Evolutionary conservation across 371 early-diverging fungal genomes (phyloP), one percentile per base, ranked within the genome.

Genomic region (Apophysomyces trapeziformis): DNA sequence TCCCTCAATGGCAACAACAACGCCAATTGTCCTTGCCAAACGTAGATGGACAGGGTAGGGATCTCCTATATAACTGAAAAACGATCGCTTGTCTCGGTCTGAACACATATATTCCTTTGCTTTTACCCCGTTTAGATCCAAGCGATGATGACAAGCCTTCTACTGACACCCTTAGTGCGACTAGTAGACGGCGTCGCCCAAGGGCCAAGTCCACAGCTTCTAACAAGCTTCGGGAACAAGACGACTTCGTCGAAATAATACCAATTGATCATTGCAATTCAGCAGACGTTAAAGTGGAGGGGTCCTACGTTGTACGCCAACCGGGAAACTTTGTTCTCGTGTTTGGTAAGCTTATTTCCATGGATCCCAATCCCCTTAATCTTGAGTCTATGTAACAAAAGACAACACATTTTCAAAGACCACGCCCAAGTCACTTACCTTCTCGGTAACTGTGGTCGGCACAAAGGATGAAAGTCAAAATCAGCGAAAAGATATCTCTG

Each of bases 321-420:
- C 71, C 81, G 16, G 81, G 81, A 32, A 74, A 74, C 21, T 80
- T 74, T 67, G 73, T 78, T 18, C 63, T 80, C 16, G 61, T 80
- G 12, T 80, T 80, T 69, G 81, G 81, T 78, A 73, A 59, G 64
- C 1, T 35, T 13, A n/a, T 8, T 7, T 26, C 18, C 3, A 41
- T 1, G 11, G 2, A 7, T 43, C 38, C n/a, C 12, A 16, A 35
- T 38, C 21, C 14, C 63, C 4, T 38, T 39, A 13, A 32, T 3
- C 12, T 61, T 64, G 26, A 43, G 45, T 56, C 35, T 66, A 88
- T 45, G 46, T 13, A 50, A 18, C 16, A 50, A 50, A n/a, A 50
- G 96, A 96, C 76, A 96, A 96, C 68, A 87, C 93, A 12, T 95
- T 92, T 73, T 95, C 96, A 1, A 88, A 90, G 57, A 93, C 92